Percentiles rank a stretch among this genome's conserved stretches.
Evolutionary conservation across 148 eudicot species (phyloP).

Genomic region (Drosera capensis): DNA sequence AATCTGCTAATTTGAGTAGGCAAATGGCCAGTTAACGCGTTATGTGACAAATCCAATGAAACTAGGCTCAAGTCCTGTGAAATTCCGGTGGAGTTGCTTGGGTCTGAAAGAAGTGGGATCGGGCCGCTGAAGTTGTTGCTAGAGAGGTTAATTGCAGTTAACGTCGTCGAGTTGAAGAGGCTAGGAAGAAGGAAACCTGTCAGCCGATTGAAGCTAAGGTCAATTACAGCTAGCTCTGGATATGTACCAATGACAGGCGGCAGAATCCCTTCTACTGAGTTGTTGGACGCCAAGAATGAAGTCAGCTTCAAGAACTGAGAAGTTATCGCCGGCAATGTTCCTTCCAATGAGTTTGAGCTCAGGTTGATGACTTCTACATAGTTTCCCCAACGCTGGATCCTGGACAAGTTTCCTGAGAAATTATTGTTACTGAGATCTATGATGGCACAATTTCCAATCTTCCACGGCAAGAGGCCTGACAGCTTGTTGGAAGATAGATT

Average conservation of each 20-base stretch:
- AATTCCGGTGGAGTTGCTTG: not conserved
- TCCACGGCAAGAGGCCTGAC: slow-evolving; percentile 46
- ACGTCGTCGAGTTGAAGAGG: slow-evolving; percentile 24
- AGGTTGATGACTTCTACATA: slow-evolving; percentile 37
- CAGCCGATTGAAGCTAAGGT: slow-evolving; percentile 41
- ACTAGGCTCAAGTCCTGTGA: slow-evolving; percentile 16
- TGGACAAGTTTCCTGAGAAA: slow-evolving; percentile 41
- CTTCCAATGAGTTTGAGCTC: slow-evolving; percentile 40
- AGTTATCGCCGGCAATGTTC: slow-evolving; percentile 35
- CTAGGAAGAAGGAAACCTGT: slow-evolving; percentile 29
- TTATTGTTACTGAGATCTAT: slow-evolving; percentile 54
- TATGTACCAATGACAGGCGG: slow-evolving; percentile 27
- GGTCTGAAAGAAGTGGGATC: slow-evolving; percentile 10
- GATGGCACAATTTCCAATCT: slow-evolving; percentile 33
- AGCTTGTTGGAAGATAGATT: slow-evolving; percentile 61
- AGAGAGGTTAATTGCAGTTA: slow-evolving; percentile 31
- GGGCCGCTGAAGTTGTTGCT: slow-evolving; percentile 39
- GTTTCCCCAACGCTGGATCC: slow-evolving; percentile 43
- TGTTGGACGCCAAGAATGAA: slow-evolving; percentile 36
- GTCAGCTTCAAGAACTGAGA: slow-evolving; percentile 48
- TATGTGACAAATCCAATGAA: slow-evolving; percentile 42
- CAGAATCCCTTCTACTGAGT: slow-evolving; percentile 40
- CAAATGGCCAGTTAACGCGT: slow-evolving; percentile 27
- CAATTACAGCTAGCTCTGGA: slow-evolving; percentile 34
- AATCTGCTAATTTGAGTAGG: slow-evolving; percentile 31